Conservation (phyloP, 1,284 basidiomycete genomes). For the Moesziomyces sp. region DNA sequence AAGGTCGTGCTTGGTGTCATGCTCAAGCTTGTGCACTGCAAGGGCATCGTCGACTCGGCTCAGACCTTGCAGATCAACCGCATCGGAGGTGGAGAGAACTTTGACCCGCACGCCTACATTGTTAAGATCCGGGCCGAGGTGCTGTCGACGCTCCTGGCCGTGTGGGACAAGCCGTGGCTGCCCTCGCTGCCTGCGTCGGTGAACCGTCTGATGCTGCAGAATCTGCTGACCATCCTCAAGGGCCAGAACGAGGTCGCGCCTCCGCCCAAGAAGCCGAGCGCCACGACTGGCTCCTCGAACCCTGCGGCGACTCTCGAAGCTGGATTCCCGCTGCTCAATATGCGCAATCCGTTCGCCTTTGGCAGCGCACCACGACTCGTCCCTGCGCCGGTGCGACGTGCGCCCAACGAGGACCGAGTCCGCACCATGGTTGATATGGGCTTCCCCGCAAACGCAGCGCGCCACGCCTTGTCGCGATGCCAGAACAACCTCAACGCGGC, state of each 20-base stretch:
- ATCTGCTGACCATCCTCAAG: conserved; percentile 82
- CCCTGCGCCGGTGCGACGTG: conserved; percentile 24
- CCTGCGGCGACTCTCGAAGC: conserved; percentile 12
- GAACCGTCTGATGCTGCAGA: conserved; percentile 77
- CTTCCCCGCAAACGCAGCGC: conserved; percentile 85
- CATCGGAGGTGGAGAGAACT: conserved; percentile 68
- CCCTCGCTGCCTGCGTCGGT: conserved; percentile 74
- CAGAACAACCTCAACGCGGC: conserved; percentile 90
- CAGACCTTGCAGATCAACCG: conserved; percentile 77
- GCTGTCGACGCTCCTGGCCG: conserved; percentile 76
- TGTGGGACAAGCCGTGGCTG: conserved; percentile 90
- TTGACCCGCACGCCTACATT: conserved; percentile 86
- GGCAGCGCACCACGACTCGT: conserved; percentile 35
- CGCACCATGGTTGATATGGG: conserved; percentile 94
- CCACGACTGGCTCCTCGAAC: conserved; percentile 8
- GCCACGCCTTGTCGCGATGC: conserved; percentile 82
- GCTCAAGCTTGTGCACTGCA: conserved; percentile 80
- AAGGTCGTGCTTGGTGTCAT: conserved; percentile 84
- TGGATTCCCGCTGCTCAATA: conserved; percentile 20
- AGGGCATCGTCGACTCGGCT: conserved; percentile 83
- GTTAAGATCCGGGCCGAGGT: conserved; percentile 80
- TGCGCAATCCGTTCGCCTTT: conserved; percentile 39
- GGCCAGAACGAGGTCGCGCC: conserved; percentile 73
- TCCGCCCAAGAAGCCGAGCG: conserved; percentile 24
- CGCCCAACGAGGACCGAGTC: conserved; percentile 71